Base-by-base conservation (phyloP, 257 asterid genomes). In the Ligustrum vulgare region DNA sequence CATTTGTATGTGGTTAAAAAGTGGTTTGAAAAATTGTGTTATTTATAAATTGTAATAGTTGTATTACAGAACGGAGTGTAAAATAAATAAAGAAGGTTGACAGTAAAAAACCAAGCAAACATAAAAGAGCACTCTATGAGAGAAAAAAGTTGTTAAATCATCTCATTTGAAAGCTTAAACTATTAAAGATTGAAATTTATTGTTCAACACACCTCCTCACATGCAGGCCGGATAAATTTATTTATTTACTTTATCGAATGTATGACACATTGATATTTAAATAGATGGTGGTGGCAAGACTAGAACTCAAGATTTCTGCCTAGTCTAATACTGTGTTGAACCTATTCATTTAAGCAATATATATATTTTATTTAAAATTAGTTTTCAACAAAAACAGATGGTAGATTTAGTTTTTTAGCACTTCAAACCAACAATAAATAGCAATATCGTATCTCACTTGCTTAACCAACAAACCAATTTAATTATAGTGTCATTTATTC, bases 91-190 rank as follows among this genome's bases (percentile, higher is more conserved):
- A 37, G 41, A 75, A 80, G 75, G 84, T 80, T 82, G 89, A 82
- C 87, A 70, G 70, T 83, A 83, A 71, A 73, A 73, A 79, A 78
- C 78, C 71, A 72, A 74, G 74, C 73, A 69, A 74, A 79, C 74
- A 70, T 74, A 68, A 82, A 69, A 83, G 85, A 73, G 78, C 80
- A 79, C 70, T 23, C 49, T 69, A 67, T 51, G 49, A 65, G 84
- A 76, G 56, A 64, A 70, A 71, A 78, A 71, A 77, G n/a, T n/a
- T 47, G 18, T 47, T 47, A 15, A 47, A 47, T 3, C 8, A 36
- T 9, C 6, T 47, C 58, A 4, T 47, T 5, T 15, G 5, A 47
- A 47, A 47, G 2, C 6, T 47, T 47, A 47, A 47, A 4, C 15
- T 15, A 2, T 47, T 47, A 5, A 15, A 47, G 0, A 47, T 41